phyloP scores from a whole-genome alignment of 148 eudicot genomes.

The Dianthus caryophyllus region DNA sequence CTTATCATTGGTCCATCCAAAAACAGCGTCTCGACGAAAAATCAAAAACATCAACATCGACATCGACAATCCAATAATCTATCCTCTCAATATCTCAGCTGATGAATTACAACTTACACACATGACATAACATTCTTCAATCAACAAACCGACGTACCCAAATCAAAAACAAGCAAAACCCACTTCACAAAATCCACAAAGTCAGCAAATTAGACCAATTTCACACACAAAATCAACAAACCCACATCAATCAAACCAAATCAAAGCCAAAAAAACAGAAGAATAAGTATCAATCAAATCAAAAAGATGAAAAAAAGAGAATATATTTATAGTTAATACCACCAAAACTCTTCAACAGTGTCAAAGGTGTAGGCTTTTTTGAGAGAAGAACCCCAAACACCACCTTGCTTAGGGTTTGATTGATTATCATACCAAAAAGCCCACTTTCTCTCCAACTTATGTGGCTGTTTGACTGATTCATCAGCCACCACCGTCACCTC shows the following conservation, averaged over 20 bases:
- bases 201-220: background rate
- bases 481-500: constrained; percentile 20
- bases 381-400: constrained; percentile 79
- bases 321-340: constrained; percentile 44
- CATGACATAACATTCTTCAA: background rate
- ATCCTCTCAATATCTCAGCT: background rate
- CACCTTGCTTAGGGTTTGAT: constrained; percentile 85
- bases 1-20: no score
- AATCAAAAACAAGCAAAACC: constrained; percentile 3
- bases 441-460: constrained; percentile 78
- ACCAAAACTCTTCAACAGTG: constrained; percentile 93
- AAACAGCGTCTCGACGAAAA: no score
- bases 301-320: background rate
- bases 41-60: no score
- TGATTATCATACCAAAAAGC: constrained; percentile 89
- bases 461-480: constrained; percentile 42
- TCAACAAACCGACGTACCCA: background rate
- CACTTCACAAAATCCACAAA: constrained; percentile 1
- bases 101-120: background rate
- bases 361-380: constrained; percentile 73
- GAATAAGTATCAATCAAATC: background rate
- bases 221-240: background rate
- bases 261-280: background rate
- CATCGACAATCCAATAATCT: background rate
- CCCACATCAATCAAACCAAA: background rate